A percentile compares a stretch with the other conserved stretches of the same genome.
These are phyloP conservation scores for Colletotrichum abscissum DNA, from an alignment of 2,329 filamentous ascomycete genomes.

Conservation along the genomic window DNA sequence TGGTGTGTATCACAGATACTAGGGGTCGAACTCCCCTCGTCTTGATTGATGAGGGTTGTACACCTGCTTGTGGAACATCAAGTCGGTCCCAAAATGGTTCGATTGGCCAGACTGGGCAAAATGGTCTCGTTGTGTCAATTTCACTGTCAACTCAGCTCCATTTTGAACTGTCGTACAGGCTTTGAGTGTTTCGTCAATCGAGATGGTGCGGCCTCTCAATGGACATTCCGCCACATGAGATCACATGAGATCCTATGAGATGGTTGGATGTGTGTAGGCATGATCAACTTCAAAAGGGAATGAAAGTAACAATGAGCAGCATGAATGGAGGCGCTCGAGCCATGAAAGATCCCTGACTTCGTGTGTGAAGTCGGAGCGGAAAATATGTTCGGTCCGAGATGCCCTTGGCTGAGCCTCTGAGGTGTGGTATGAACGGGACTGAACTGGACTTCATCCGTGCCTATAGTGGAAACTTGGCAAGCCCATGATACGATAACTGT, in stretches of 20 bases:
- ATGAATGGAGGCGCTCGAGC: background rate
- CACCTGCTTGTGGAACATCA: conserved; percentile 7
- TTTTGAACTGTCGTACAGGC: background rate
- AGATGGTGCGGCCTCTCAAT: background rate
- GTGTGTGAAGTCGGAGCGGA: conserved; percentile 15
- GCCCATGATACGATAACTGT: too few relatives aligned
- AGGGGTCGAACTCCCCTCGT: background rate
- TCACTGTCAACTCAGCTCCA: background rate
- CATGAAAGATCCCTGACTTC: background rate
- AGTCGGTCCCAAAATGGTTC: background rate
- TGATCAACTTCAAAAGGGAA: background rate
- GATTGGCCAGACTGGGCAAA: background rate
- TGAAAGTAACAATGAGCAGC: background rate
- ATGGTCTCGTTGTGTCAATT: background rate
- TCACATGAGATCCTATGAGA: background rate
- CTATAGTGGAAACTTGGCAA: background rate
- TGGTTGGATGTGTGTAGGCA: background rate
- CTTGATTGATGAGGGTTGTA: conserved; percentile 17
- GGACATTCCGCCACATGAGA: background rate
- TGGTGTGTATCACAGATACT: conserved; percentile 12
- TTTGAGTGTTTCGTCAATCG: background rate
- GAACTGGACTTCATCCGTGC: background rate
- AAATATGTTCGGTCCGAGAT: background rate
- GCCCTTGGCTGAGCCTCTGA: background rate
- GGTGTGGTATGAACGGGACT: background rate